phyloP scores from a whole-genome alignment of 2,329 filamentous ascomycete species.

The Beauveria scarabaeidicola region DNA sequence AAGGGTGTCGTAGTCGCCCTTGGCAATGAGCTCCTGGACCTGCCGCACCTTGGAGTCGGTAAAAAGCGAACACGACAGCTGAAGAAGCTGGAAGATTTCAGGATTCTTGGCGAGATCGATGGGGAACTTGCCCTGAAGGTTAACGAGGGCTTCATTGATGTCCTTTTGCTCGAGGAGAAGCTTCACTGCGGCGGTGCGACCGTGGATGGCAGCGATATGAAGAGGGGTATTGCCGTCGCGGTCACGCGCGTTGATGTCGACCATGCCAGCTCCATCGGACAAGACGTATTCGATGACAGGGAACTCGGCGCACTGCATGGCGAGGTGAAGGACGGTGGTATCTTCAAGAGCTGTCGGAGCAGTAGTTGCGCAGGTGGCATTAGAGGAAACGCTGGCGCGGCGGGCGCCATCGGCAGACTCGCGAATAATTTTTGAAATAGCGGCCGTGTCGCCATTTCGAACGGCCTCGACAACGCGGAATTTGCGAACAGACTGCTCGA shows the following conservation, averaged over 20 bases:
- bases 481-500: constrained; percentile 90
- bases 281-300: constrained; percentile 93
- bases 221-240: constrained; percentile 91
- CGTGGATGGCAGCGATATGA: constrained; percentile 77
- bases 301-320: constrained; percentile 89
- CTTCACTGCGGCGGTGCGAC: constrained; percentile 70
- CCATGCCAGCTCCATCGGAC: constrained; percentile 55
- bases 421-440: constrained; percentile 78
- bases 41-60: constrained; percentile 78
- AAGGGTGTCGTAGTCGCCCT: constrained; percentile 66
- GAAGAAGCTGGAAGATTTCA: constrained; percentile 91
- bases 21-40: constrained; percentile 69
- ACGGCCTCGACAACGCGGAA: constrained; percentile 92
- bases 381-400: constrained; percentile 49
- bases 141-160: constrained; percentile 82
- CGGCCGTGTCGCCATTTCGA: constrained; percentile 79
- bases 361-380: constrained; percentile 33
- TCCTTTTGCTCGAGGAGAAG: constrained; percentile 72
- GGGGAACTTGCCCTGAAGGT: constrained; percentile 75
- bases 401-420: constrained; percentile 48
- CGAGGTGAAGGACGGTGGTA: constrained; percentile 84
- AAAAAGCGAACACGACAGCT: constrained; percentile 82
- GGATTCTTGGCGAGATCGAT: constrained; percentile 85
- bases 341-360: constrained; percentile 54
- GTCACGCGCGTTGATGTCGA: constrained; percentile 86